These are phyloP conservation scores for Grigorovia yakushimaensis DNA, from an alignment of 805 yeast genomes.

Conservation along the genomic window DNA sequence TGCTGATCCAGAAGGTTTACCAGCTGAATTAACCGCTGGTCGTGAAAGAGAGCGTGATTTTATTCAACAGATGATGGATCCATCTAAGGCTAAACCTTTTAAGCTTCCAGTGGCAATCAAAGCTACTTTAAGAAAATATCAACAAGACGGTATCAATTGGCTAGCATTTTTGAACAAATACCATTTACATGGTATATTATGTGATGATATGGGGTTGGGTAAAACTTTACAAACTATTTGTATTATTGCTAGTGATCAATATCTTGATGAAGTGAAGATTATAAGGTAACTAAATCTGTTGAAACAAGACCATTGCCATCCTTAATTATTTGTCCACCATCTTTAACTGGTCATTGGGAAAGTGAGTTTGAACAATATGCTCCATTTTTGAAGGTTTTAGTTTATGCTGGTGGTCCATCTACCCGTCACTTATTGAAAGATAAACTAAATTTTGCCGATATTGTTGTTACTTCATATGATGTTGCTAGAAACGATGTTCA, in stretches of 20 bases:
- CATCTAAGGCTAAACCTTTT: constrained; percentile 78
- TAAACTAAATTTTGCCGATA: constrained; percentile 52
- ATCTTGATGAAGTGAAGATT: constrained; percentile 68
- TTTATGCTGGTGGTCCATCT: constrained; percentile 90
- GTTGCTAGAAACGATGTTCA: constrained; percentile 88
- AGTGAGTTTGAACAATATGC: constrained; percentile 87
- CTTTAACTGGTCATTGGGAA: constrained; percentile 98
- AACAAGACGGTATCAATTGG: constrained; percentile 99
- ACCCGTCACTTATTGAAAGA: constrained; percentile 48
- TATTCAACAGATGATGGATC: constrained; percentile 96
- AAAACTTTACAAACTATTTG: constrained; percentile 95
- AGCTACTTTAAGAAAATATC: constrained; percentile 88
- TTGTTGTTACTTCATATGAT: constrained; percentile 91
- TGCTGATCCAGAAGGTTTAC: constrained; percentile 89
- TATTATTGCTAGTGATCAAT: constrained; percentile 93
- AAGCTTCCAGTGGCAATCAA: constrained; percentile 83
- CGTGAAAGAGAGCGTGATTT: constrained; percentile 92
- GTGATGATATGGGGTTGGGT: constrained; percentile 99
- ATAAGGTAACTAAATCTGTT: constrained; percentile 42
- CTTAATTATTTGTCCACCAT: constrained; percentile 89
- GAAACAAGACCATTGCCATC: constrained; percentile 76
- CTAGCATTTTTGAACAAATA: constrained; percentile 88
- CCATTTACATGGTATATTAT: constrained; percentile 90
- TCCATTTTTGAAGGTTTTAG: constrained; percentile 71
- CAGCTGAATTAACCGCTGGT: constrained; percentile 70